Base-by-base conservation (phyloP, 371 early-diverging fungal genomes). In the Ordospora pajunii region DNA sequence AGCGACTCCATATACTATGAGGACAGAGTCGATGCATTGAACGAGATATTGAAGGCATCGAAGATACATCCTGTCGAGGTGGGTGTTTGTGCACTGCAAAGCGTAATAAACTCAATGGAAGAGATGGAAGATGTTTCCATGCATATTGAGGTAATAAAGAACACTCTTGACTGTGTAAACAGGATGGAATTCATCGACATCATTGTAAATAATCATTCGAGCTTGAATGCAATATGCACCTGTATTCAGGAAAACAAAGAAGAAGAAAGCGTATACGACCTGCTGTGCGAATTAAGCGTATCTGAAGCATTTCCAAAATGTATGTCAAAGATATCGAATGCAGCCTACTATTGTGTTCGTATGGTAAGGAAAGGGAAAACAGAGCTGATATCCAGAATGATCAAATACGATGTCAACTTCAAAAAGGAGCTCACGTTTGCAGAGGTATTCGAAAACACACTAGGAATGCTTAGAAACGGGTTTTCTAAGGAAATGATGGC, bases 381-480 rank as follows among this genome's bases (percentile, higher is more conserved):
- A 12, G 65, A 63, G 10, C 14, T 72, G 10, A 64, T 72, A 25
- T 21, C 37, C 12, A 72, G 46, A 21, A 10, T 72, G 14, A n/a
- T 50, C 11, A 11, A 37, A 12, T 11, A 32, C 7, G 44, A 50
- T 51, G 12, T 17, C 42, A 48, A 72, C 51, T 72, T 72, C 42
- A 53, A 51, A 42, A 72, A 63, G 42, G 50, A 72, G 42, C 11
- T 72, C 2, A 51, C 64, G 19, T 72, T 72, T 49, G 64, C 50
- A 40, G 64, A 63, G 14, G 48, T 72, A n/a, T 72, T 72, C 19
- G 73, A 72, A 25, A 63, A 72, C 25, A 42, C 63, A 32, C 11
- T 64, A 12, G 22, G 32, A 10, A 21, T 17, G 5, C 42, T 49
- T 22, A 12, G 23, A 40, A 40, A 46, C 19, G 17, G 25, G 11